Evolutionary conservation across 805 yeast species (phyloP).

Genomic region (Peterozyma xylosa): DNA sequence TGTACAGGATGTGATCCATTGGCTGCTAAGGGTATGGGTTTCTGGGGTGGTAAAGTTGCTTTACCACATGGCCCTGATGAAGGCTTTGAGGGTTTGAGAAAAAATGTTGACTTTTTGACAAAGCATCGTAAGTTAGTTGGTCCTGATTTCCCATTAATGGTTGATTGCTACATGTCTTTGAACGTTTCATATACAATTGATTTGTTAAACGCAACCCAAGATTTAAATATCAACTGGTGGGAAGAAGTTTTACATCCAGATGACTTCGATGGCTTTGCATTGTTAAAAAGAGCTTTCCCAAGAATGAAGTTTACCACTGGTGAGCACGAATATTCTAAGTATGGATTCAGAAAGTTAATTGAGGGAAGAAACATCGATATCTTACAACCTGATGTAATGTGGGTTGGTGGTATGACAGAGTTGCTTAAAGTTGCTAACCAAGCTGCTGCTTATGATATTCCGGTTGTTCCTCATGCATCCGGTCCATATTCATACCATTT

Average conservation of each 20-base stretch:
- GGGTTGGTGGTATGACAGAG: conserved; percentile 48
- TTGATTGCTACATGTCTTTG: conserved; percentile 45
- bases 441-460: conserved; percentile 46
- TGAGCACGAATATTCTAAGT: conserved; percentile 44
- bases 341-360: conserved; percentile 42
- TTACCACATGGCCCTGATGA: conserved; percentile 44
- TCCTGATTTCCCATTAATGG: conserved; percentile 46
- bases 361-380: conserved; percentile 41
- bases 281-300: conserved; percentile 38
- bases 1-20: conserved; percentile 41
- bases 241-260: conserved; percentile 47
- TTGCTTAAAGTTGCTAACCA: conserved; percentile 36
- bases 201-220: conserved; percentile 32
- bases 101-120: conserved; percentile 36
- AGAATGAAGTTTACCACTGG: conserved; percentile 43
- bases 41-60: conserved; percentile 48
- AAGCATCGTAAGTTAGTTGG: conserved; percentile 39
- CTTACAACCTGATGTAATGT: conserved; percentile 45
- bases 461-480: conserved; percentile 47
- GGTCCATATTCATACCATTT: conserved; percentile 47
- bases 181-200: conserved; percentile 41
- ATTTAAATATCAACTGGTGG: conserved; percentile 43
- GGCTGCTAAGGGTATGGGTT: conserved; percentile 42
- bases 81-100: conserved; percentile 36
- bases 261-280: conserved; percentile 40